Evolutionary conservation across 768 basidiomycete species (phyloP).

Genomic region (Calvatia gigantea): DNA sequence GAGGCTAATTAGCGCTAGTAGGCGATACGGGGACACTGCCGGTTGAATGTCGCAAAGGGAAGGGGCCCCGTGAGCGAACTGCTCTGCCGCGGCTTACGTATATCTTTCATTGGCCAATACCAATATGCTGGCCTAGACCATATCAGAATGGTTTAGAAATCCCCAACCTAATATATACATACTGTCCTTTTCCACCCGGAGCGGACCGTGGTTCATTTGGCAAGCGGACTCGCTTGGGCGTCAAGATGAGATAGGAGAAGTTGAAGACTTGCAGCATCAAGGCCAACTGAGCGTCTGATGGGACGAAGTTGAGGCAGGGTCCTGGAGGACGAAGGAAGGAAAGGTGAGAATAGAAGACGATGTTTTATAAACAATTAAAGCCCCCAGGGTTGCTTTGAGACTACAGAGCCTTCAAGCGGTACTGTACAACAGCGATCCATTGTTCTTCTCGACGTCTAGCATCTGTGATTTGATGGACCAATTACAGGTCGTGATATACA

Average conservation of each 20-base stretch:
- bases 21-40: conserved; percentile 1
- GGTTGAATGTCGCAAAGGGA: neutral
- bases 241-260: conserved; percentile 50
- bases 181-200: conserved; percentile 18
- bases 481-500: neutral
- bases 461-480: neutral
- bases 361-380: neutral
- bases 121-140: neutral
- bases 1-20: neutral
- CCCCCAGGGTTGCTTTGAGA: neutral
- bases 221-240: conserved; percentile 48
- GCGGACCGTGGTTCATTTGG: conserved; percentile 33
- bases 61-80: neutral
- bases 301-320: neutral
- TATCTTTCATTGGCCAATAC: conserved; percentile 10
- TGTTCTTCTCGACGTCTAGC: conserved; percentile 3
- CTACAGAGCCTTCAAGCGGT: neutral
- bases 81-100: conserved; percentile 6
- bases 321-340: neutral
- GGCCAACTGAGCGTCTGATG: neutral
- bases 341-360: neutral
- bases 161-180: conserved; percentile 8
- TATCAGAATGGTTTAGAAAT: neutral
- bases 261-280: conserved; percentile 43
- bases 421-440: neutral